Conservation (phyloP, 78 protist genomes). For the Dictyostelium firmibasis region DNA sequence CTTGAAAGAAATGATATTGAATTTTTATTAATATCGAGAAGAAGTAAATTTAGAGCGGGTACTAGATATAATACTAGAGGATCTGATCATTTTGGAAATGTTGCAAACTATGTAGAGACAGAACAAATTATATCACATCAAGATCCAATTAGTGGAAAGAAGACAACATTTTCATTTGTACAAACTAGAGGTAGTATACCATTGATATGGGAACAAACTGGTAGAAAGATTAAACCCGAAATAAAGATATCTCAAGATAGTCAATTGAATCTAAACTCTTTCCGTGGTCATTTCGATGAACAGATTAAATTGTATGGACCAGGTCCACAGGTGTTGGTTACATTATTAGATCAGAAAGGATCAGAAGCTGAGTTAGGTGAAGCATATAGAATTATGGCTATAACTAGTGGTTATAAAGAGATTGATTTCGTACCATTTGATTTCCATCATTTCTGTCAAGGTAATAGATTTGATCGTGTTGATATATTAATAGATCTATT, state of each 20-base stretch:
- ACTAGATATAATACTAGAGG: conserved; percentile 81
- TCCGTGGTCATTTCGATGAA: conserved; percentile 57
- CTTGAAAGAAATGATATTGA: conserved; percentile 6
- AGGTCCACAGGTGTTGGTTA: conserved; percentile 34
- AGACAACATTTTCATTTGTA: conserved; percentile 57
- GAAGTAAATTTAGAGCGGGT: conserved; percentile 75
- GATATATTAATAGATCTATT: conserved; percentile 32
- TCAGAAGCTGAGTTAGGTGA: conserved; percentile 73
- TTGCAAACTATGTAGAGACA: conserved; percentile 83
- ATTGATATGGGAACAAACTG: conserved; percentile 74
- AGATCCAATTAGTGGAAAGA: background rate
- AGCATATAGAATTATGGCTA: background rate
- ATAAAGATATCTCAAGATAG: conserved; percentile 19
- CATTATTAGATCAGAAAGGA: conserved; percentile 80
- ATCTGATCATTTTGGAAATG: conserved; percentile 65
- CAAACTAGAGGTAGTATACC: conserved; percentile 80
- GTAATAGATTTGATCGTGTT: conserved; percentile 59
- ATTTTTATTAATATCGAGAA: conserved; percentile 57
- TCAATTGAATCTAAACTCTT: background rate
- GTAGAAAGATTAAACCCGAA: conserved; percentile 60
- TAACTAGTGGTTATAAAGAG: background rate
- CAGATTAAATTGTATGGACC: conserved; percentile 59
- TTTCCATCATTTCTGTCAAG: conserved; percentile 72
- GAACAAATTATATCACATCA: conserved; percentile 66
- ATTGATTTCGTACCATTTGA: conserved; percentile 44